phyloP scores from a whole-genome alignment of 306 rosid species.

The Prunus armeniaca region DNA sequence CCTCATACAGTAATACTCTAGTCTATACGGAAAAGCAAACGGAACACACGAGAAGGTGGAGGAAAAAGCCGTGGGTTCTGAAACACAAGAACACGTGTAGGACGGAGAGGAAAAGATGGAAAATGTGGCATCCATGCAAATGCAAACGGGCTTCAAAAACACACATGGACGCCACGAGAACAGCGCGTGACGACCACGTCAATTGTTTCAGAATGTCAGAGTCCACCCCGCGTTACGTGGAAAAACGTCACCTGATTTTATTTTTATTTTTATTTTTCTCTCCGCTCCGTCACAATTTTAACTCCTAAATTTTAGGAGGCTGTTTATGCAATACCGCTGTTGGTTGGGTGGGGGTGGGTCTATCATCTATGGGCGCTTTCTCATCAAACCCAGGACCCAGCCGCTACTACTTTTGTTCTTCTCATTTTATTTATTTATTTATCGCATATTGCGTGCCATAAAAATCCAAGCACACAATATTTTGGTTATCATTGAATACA shows the following conservation, averaged over 20 bases:
- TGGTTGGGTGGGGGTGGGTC: no score
- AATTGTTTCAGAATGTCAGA: not conserved
- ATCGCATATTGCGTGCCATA: no score
- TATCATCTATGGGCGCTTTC: not conserved
- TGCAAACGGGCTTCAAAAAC: not conserved
- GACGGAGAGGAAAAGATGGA: not conserved
- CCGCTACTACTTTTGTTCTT: not conserved
- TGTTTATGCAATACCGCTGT: not conserved
- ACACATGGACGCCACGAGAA: not conserved
- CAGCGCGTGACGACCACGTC: not conserved
- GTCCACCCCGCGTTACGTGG: slow-evolving; percentile 7
- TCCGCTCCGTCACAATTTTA: not conserved
- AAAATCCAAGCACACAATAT: no score
- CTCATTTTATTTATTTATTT: no score
- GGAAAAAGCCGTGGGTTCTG: not conserved
- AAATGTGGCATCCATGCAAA: slow-evolving; percentile 11
- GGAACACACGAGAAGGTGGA: not conserved
- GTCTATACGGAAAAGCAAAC: not conserved
- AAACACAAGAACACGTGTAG: not conserved
- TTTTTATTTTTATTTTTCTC: not conserved
- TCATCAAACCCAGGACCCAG: not conserved
- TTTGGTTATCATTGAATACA: no score
- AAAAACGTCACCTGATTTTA: slow-evolving; percentile 7
- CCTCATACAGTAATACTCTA: not conserved
- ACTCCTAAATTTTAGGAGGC: slow-evolving; percentile 1